phyloP scores from a whole-genome alignment of 106 monocot genomes.

The Iris macrosiphon region DNA sequence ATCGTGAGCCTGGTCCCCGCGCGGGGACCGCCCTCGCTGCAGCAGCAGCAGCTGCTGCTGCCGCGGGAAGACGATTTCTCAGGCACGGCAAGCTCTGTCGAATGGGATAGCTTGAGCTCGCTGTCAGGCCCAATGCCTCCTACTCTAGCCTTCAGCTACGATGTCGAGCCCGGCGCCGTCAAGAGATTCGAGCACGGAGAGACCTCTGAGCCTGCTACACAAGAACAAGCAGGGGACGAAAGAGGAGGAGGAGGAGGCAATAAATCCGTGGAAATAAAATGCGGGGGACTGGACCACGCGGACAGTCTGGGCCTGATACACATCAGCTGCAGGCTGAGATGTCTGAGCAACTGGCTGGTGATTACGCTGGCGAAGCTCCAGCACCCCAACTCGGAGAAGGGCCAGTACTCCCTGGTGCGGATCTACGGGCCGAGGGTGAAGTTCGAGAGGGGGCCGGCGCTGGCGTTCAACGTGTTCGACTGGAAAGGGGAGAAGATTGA shows the following conservation, averaged over 20 bases:
- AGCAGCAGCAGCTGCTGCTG: slow-evolving; percentile 5
- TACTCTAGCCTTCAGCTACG: too few relatives aligned
- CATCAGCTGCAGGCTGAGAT: slow-evolving; percentile 58
- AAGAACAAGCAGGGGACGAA: too few relatives aligned
- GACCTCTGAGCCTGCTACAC: background rate
- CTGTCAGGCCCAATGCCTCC: too few relatives aligned
- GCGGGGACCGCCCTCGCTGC: background rate
- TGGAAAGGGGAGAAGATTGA: slow-evolving; percentile 84
- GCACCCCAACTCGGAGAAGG: slow-evolving; percentile 42
- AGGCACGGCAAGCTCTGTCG: slow-evolving; percentile 2
- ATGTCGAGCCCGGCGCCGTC: slow-evolving; percentile 5
- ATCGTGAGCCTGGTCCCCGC: slow-evolving; percentile 50
- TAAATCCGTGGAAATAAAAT: slow-evolving; percentile 37
- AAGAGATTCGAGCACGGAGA: background rate
- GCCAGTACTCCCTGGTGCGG: slow-evolving; percentile 35
- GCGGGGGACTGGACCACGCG: slow-evolving; percentile 60
- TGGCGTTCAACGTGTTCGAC: slow-evolving; percentile 84
- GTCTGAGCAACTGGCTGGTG: slow-evolving; percentile 69
- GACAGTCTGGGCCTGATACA: slow-evolving; percentile 54
- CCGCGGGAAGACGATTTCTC: slow-evolving; percentile 31
- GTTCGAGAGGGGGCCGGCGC: slow-evolving; percentile 59
- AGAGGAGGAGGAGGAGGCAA: too few relatives aligned
- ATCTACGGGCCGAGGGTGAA: slow-evolving; percentile 71
- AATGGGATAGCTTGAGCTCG: too few relatives aligned
- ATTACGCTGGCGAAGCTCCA: slow-evolving; percentile 51